Percentiles rank a stretch among this genome's conserved stretches.
phyloP scores from a whole-genome alignment of 2,329 filamentous ascomycete species.

The Ascosphaera apis region DNA sequence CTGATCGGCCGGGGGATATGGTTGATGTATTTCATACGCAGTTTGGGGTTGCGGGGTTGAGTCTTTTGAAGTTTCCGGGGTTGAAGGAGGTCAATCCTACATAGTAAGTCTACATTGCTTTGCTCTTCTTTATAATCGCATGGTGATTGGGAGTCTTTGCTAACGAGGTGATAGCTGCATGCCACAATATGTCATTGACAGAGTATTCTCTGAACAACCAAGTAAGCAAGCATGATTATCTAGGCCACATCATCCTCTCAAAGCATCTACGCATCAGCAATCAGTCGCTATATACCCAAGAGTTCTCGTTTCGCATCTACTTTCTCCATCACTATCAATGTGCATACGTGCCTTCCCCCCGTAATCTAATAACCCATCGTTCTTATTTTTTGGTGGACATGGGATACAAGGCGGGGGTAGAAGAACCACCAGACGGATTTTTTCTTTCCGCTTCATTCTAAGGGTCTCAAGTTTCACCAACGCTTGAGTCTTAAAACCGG shows the following conservation, averaged over 20 bases:
- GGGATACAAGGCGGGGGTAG: slow-evolving; percentile 53
- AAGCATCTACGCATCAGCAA: too few relatives aligned
- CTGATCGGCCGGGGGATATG: slow-evolving; percentile 79
- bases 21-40: slow-evolving; percentile 93
- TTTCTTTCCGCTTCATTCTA: too few relatives aligned
- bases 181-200: slow-evolving; percentile 43
- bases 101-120: slow-evolving; percentile 35
- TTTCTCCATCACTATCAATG: too few relatives aligned
- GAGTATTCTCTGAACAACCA: slow-evolving; percentile 28
- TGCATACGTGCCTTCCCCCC: slow-evolving; percentile 30
- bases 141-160: slow-evolving; percentile 7
- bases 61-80: slow-evolving; percentile 54
- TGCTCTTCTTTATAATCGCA: neutral
- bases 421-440: too few relatives aligned
- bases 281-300: too few relatives aligned
- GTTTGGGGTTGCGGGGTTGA: slow-evolving; percentile 74
- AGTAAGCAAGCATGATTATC: too few relatives aligned
- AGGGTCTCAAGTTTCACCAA: too few relatives aligned
- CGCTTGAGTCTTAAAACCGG: too few relatives aligned
- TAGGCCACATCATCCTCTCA: too few relatives aligned
- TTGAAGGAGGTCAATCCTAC: slow-evolving; percentile 64
- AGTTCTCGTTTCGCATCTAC: too few relatives aligned
- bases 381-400: slow-evolving; percentile 26
- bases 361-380: slow-evolving; percentile 47
- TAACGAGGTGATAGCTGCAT: slow-evolving; percentile 31